phyloP scores from a whole-genome alignment of 352 stramenopile species.

The Phytopythium boreale region DNA sequence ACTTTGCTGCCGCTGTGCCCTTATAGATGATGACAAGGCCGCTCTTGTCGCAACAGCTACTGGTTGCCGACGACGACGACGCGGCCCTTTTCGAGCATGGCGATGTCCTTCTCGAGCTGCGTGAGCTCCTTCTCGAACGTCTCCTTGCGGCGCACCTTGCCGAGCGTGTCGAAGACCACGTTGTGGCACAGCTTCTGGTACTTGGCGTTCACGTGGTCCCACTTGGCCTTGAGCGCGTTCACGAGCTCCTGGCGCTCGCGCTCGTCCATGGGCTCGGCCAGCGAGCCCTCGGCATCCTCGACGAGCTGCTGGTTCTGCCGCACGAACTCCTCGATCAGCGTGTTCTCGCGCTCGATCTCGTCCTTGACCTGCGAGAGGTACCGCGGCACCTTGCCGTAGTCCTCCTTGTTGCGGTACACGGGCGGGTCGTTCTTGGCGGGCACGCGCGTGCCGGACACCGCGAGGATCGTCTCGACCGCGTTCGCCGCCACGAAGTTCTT shows the following conservation, averaged over 20 bases:
- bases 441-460: conserved; percentile 60
- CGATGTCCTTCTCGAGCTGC: conserved; percentile 92
- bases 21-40: background rate
- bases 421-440: conserved; percentile 56
- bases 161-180: conserved; percentile 90
- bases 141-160: conserved; percentile 92
- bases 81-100: conserved; percentile 74
- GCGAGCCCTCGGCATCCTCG: conserved; percentile 60
- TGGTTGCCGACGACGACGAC: conserved; percentile 57
- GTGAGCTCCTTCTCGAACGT: conserved; percentile 90
- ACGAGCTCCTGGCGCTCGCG: conserved; percentile 81
- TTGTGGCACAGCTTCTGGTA: conserved; percentile 96
- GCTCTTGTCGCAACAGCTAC: background rate
- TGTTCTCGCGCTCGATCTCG: conserved; percentile 91
- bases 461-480: conserved; percentile 90
- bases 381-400: conserved; percentile 91
- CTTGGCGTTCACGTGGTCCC: conserved; percentile 91
- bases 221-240: conserved; percentile 91
- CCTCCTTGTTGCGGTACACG: conserved; percentile 87
- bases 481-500: conserved; percentile 95
- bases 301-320: conserved; percentile 85
- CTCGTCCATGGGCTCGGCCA: conserved; percentile 79
- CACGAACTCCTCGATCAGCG: conserved; percentile 92
- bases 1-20: too few relatives aligned
- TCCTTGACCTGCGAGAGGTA: conserved; percentile 92